phyloP scores from a whole-genome alignment of 1,284 basidiomycete genomes.

The Fereydounia khargensis region DNA sequence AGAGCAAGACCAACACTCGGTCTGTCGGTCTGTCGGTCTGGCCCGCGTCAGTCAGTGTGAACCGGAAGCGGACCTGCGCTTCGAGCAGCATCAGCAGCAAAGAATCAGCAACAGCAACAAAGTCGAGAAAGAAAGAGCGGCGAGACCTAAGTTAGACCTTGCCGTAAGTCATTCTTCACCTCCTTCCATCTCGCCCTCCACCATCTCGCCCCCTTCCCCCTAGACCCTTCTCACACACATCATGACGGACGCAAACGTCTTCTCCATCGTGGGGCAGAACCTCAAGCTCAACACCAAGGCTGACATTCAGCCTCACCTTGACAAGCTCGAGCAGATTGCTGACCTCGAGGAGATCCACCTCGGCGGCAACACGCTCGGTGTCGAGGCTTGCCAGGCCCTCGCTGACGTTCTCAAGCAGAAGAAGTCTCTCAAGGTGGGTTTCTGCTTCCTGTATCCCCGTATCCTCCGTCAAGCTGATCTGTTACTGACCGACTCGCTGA shows the following conservation, averaged over 20 bases:
- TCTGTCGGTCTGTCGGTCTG: neutral
- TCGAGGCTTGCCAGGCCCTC: conserved; percentile 83
- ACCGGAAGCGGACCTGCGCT: no score
- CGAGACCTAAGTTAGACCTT: conserved; percentile 1
- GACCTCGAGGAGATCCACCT: conserved; percentile 79
- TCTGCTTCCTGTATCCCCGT: neutral
- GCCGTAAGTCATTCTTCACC: neutral
- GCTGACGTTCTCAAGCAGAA: conserved; percentile 76
- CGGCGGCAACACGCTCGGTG: conserved; percentile 92
- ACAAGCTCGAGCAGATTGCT: conserved; percentile 65
- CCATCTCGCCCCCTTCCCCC: neutral
- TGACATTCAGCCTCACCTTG: conserved; percentile 73
- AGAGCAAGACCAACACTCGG: conserved; percentile 1
- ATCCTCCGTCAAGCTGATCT: neutral
- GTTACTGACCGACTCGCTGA: no score
- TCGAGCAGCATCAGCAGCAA: no score
- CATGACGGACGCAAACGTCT: conserved; percentile 31
- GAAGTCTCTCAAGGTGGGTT: conserved; percentile 68
- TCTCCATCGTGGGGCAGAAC: conserved; percentile 54
- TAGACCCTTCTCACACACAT: neutral
- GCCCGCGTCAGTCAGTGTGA: no score
- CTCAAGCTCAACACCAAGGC: conserved; percentile 78
- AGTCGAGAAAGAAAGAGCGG: conserved; percentile 7
- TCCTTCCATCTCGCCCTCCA: conserved; percentile 1
- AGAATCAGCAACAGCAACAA: no score